Evolutionary conservation across 768 basidiomycete genomes (phyloP).

Genomic region (Lactifluus hygrophoroides): DNA sequence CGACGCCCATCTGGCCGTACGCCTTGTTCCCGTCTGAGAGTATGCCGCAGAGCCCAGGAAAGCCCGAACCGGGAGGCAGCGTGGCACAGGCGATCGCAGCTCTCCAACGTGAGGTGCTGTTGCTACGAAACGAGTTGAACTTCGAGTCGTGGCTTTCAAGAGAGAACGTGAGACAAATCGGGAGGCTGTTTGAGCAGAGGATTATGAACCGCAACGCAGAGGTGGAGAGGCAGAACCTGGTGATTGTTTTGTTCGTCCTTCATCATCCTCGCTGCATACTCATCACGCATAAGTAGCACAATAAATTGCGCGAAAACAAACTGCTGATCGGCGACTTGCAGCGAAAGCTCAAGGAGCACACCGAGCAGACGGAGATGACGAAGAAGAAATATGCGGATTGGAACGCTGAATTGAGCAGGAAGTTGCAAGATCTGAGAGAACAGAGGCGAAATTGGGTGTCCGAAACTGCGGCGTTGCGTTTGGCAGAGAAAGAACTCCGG

Average conservation of each 20-base stretch:
- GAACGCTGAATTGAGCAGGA: conserved; percentile 74
- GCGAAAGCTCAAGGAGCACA: conserved; percentile 62
- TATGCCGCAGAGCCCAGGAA: conserved; percentile 5
- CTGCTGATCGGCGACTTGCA: conserved; percentile 58
- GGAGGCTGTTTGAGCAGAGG: conserved; percentile 67
- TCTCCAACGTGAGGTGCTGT: conserved; percentile 66
- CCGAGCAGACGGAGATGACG: conserved; percentile 58
- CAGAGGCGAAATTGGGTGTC: conserved; percentile 71
- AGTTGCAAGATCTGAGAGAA: conserved; percentile 63
- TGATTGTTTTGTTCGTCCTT: conserved; percentile 30
- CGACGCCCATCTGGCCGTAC: conserved; percentile 45
- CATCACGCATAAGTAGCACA: conserved; percentile 43
- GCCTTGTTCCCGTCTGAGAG: conserved; percentile 32
- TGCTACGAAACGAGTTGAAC: conserved; percentile 74
- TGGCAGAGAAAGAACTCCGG: conserved; percentile 61
- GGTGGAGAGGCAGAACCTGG: conserved; percentile 72
- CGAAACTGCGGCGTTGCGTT: conserved; percentile 60
- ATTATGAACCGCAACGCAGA: conserved; percentile 69
- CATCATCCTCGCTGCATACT: conserved; percentile 3
- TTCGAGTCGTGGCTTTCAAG: conserved; percentile 79
- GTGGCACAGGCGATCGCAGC: conserved; percentile 58
- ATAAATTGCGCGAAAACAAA: conserved; percentile 73
- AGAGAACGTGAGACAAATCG: conserved; percentile 76
- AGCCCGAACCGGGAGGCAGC: conserved; percentile 33
- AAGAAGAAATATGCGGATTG: conserved; percentile 79